Percentiles rank a stretch among this genome's conserved stretches.
Evolutionary conservation across 2,329 filamentous ascomycete species (phyloP).

Genomic region (Aureobasidium sp.): DNA sequence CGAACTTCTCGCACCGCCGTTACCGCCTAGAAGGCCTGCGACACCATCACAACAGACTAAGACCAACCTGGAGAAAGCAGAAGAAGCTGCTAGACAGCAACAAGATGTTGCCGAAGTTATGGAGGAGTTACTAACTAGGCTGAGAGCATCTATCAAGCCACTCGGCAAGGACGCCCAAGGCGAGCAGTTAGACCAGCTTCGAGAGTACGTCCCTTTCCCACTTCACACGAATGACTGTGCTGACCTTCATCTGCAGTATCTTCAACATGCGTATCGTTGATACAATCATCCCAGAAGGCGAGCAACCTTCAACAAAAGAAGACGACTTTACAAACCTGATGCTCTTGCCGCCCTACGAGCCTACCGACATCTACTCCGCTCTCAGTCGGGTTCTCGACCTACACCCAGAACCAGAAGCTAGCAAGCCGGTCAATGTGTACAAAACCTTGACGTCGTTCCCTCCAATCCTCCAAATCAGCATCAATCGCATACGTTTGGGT

Average conservation of each 20-base stretch:
- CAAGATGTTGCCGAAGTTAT: slow-evolving; percentile 97
- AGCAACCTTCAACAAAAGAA: slow-evolving; percentile 38
- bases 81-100: slow-evolving; percentile 53
- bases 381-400: slow-evolving; percentile 80
- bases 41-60: slow-evolving; percentile 18
- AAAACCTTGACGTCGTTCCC: slow-evolving; percentile 57
- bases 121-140: slow-evolving; percentile 79
- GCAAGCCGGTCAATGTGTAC: slow-evolving; percentile 47
- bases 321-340: slow-evolving; percentile 56
- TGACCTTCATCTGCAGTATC: slow-evolving; percentile 13
- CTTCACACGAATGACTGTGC: background rate
- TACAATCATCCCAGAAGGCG: slow-evolving; percentile 31
- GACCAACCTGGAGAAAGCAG: slow-evolving; percentile 38
- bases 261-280: slow-evolving; percentile 19
- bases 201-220: slow-evolving; percentile 28
- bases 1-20: slow-evolving; percentile 38
- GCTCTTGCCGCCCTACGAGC: slow-evolving; percentile 47
- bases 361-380: slow-evolving; percentile 68
- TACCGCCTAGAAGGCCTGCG: slow-evolving; percentile 45
- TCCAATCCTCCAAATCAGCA: slow-evolving; percentile 82
- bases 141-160: slow-evolving; percentile 79
- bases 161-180: slow-evolving; percentile 56
- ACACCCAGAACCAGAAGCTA: slow-evolving; percentile 57
- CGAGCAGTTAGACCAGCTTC: slow-evolving; percentile 60
- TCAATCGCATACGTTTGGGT: slow-evolving; percentile 73